Evolutionary conservation across 331 rosid genomes (phyloP), one percentile per base, ranked within the genome.

Genomic region (Malus hybrid): DNA sequence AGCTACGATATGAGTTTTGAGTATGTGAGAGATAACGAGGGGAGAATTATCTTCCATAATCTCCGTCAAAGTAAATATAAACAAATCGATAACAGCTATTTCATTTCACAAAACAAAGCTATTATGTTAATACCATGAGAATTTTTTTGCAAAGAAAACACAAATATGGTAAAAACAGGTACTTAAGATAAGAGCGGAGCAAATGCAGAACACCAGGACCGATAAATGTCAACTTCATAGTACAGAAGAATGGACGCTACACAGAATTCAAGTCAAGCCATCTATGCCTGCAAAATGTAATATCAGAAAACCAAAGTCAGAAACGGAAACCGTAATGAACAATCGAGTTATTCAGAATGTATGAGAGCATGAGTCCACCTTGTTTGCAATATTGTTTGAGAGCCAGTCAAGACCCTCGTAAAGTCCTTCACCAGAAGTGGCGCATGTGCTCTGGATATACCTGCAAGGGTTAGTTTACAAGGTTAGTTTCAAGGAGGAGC

Each of bases 401-500:
- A 46, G 54, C 54, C 54, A 46, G 54, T 46, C 18, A 46, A 46
- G 54, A 4, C 54, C 54, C 54, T 46, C 54, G 4, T 46, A 46
- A 2, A 46, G 54, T 13, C 54, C 54, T 46, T 90, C 95, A 72
- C 95, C 95, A 63, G 92, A 87, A 55, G 95, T 90, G 44, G 94
- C 94, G 67, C 94, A 89, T 36, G 94, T 89, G 86, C 94, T 89
- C 90, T 89, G 94, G 77, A 90, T 90, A 77, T 90, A 90, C 95
- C 95, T 90, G 84, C 79, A 79, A 19, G 22, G 6, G 2, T 8
- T 46, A 22, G 34, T 1, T 65, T 18, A 54, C 19, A 57, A 32
- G n/a, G 67, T 71, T 65, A 46, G 81, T 27, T 13, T 70, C 20
- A 67, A 29, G 39, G 42, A 20, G 15, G 42, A 14, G 18, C 1